Evolutionary conservation across 352 stramenopile species (phyloP).

Genomic region (Globisporangium emineosum): DNA sequence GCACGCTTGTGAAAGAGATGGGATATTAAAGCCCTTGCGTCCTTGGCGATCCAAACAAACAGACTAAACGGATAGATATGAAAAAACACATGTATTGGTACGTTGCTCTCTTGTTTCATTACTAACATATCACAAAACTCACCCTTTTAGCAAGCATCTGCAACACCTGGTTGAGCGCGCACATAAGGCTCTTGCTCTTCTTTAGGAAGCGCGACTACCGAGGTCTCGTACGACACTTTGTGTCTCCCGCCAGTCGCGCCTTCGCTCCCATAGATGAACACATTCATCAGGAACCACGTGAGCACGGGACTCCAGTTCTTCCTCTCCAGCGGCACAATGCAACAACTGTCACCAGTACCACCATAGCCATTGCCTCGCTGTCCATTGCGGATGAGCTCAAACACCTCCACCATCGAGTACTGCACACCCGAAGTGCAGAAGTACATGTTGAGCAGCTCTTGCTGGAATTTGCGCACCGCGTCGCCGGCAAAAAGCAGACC

Average conservation of each 20-base stretch:
- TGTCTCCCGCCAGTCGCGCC: conserved; percentile 62
- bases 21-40: conserved; percentile 43
- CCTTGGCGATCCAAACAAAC: not conserved
- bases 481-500: conserved; percentile 53
- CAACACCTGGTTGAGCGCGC: not conserved
- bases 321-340: conserved; percentile 57
- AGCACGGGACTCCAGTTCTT: conserved; percentile 58
- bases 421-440: conserved; percentile 28
- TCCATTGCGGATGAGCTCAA: conserved; percentile 18
- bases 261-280: conserved; percentile 78
- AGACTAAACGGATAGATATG: not conserved
- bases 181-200: not conserved
- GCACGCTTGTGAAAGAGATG: conserved; percentile 75
- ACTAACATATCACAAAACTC: not conserved
- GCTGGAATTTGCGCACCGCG: conserved; percentile 44
- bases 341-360: conserved; percentile 28
- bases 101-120: not conserved
- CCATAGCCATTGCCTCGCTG: conserved; percentile 5
- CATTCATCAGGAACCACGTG: conserved; percentile 79
- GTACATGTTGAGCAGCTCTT: conserved; percentile 73
- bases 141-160: conserved; percentile 16
- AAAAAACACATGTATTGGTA: not conserved
- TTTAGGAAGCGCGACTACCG: conserved; percentile 19
- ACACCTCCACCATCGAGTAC: conserved; percentile 32
- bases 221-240: conserved; percentile 64